Evolutionary conservation across 495 filamentous ascomycete genomes (phyloP).

Genomic region (Polyplosphaeria fusca): DNA sequence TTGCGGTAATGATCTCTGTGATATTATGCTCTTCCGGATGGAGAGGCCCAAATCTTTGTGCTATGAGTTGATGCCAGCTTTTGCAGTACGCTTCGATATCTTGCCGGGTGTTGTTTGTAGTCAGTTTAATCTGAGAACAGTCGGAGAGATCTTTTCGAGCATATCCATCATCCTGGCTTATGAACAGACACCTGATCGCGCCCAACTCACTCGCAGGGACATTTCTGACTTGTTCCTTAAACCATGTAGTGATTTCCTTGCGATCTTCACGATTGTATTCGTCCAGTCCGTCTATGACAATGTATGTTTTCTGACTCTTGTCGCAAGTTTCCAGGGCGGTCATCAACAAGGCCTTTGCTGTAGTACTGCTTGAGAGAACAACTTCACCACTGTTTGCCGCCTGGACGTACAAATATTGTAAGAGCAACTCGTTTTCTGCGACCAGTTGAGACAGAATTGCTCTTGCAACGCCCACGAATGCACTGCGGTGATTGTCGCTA

Average conservation of each 20-base stretch:
- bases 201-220: constrained; percentile 35
- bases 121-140: neutral
- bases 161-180: neutral
- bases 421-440: neutral
- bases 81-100: neutral
- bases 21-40: neutral
- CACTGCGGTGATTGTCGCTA: constrained; percentile 11
- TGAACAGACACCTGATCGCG: constrained; percentile 31
- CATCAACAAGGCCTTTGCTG: constrained; percentile 13
- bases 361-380: neutral
- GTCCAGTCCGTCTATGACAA: constrained; percentile 23
- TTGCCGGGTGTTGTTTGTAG: neutral
- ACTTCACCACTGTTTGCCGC: constrained; percentile 14
- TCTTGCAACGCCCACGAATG: constrained; percentile 10
- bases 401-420: constrained; percentile 18
- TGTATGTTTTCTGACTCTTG: neutral
- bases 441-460: constrained; percentile 20
- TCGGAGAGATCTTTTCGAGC: neutral
- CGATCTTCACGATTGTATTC: constrained; percentile 15
- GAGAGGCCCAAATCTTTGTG: neutral
- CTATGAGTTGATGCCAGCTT: neutral
- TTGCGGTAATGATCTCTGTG: neutral
- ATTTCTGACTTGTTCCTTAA: constrained; percentile 19
- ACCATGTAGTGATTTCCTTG: constrained; percentile 4
- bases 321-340: constrained; percentile 1